A percentile compares a stretch with the other conserved stretches of the same genome.
Conservation (phyloP, 345 rosid species). For the Hibiscus syriacus region DNA sequence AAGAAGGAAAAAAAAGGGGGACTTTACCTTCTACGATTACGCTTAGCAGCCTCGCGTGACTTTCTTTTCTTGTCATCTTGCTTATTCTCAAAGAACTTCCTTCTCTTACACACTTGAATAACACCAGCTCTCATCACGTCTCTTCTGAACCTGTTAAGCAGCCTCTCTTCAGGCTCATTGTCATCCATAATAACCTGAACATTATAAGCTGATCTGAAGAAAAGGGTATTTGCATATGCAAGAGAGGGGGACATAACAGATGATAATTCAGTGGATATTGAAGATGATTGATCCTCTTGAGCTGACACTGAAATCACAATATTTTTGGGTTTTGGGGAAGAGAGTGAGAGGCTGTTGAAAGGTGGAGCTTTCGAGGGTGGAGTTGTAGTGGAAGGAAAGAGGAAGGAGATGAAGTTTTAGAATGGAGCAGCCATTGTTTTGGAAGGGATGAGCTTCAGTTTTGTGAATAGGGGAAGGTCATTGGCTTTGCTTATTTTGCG, state of each 20-base stretch:
- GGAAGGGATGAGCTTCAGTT: conserved; percentile 8
- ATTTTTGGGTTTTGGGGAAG: conserved; percentile 22
- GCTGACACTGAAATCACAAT: conserved; percentile 18
- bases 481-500: conserved; percentile 3
- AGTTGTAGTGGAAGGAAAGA: conserved; percentile 42
- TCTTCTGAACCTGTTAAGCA: too few species aligned
- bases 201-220: conserved; percentile 57
- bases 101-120: conserved; percentile 60
- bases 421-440: conserved; percentile 56
- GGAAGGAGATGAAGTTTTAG: conserved; percentile 55
- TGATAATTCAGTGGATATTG: conserved; percentile 37
- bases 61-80: conserved; percentile 74
- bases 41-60: conserved; percentile 76
- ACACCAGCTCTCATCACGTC: too few species aligned
- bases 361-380: conserved; percentile 20
- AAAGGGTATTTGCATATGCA: conserved; percentile 61
- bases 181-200: too few species aligned
- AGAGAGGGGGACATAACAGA: conserved; percentile 64
- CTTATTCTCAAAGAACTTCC: conserved; percentile 58
- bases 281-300: conserved; percentile 12
- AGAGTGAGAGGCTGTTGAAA: conserved; percentile 19
- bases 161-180: too few species aligned
- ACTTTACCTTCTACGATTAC: conserved; percentile 50
- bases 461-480: conserved; percentile 21
- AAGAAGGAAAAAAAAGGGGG: too few species aligned